Base-by-base conservation (phyloP, 176 grass and related monocot genomes). In the Neostapfia colusana region DNA sequence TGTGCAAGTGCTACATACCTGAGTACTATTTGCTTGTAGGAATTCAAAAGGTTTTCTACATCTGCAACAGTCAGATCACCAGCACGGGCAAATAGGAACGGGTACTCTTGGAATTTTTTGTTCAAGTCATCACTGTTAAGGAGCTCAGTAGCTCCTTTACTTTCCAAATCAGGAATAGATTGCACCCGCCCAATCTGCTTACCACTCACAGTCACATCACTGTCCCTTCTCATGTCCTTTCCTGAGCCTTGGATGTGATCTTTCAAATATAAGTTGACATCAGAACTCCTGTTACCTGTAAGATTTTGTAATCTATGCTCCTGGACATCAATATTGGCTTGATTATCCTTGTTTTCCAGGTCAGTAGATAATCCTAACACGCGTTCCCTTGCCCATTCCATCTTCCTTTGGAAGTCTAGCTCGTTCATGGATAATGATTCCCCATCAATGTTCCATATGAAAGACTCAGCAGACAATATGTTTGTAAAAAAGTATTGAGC, bases 401-500 rank as follows among this genome's bases (percentile, higher is more conserved):
- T 99, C 81, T 95, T 92, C 73, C 83, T 95, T 67, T 92, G 87
- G 54, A 99, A 99, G 45, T 99, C 91, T 3, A 82, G 53, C 50
- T 99, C 95, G 77, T 92, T 75, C 84, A 99, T 92, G 18, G 95
- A 95, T 73, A 99, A 77, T 58, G 95, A 85, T 68, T 92, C 83
- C 4, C 87, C 91, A 41, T 99, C 95, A 56, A 99, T 88, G 58
- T 99, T 95, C 95, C 95, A 95, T 66, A 99, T 86, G 50, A 99
- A 99, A 78, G 95, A 99, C 68, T 99, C 91, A 8, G 91, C 95
- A 73, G 95, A 99, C 49, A 95, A 67, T 56, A 99, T 92, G 60
- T 99, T 99, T 28, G 95, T 99, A 73, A 99, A 99, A 58, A 88
- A 99, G 69, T 99, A 99, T 81, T 93, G 89, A 48, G 91, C 85